Percentiles rank a stretch among this genome's conserved stretches.
Conservation (phyloP, 306 rosid genomes). For the Prunus mume region DNA sequence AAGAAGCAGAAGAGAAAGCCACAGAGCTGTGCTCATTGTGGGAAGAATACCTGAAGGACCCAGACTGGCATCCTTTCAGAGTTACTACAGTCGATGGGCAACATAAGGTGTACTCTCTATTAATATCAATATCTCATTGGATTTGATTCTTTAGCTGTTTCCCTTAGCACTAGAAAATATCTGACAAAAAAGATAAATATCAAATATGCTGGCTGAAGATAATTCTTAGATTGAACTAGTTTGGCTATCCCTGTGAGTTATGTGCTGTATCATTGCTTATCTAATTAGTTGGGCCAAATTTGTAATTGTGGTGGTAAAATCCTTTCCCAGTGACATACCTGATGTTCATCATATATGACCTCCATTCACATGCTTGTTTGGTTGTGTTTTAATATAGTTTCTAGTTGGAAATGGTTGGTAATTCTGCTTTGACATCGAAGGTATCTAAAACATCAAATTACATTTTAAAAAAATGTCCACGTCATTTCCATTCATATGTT, state of each 20-base stretch:
- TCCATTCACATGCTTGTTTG: conserved; percentile 1
- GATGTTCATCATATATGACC: background rate
- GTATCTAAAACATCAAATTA: too few relatives aligned
- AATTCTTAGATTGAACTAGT: background rate
- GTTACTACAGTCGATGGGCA: conserved; percentile 43
- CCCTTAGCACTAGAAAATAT: conserved; percentile 16
- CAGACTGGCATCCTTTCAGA: conserved; percentile 95
- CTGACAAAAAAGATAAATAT: background rate
- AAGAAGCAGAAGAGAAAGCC: conserved; percentile 81
- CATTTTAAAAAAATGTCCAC: background rate
- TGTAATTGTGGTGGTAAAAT: background rate
- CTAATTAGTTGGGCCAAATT: background rate
- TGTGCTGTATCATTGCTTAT: background rate
- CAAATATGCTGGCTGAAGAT: background rate
- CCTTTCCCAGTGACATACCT: background rate
- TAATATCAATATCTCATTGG: background rate
- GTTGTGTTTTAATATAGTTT: background rate
- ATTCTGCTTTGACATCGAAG: background rate
- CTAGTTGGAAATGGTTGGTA: background rate
- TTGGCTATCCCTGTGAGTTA: background rate
- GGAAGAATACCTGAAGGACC: conserved; percentile 90
- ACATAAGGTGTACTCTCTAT: conserved; percentile 48
- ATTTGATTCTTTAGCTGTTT: conserved; percentile 10
- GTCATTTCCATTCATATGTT: background rate
- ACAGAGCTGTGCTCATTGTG: conserved; percentile 82